These are phyloP conservation scores for Boletus huronensis DNA, from an alignment of 768 basidiomycete species.

Conservation along the genomic window DNA sequence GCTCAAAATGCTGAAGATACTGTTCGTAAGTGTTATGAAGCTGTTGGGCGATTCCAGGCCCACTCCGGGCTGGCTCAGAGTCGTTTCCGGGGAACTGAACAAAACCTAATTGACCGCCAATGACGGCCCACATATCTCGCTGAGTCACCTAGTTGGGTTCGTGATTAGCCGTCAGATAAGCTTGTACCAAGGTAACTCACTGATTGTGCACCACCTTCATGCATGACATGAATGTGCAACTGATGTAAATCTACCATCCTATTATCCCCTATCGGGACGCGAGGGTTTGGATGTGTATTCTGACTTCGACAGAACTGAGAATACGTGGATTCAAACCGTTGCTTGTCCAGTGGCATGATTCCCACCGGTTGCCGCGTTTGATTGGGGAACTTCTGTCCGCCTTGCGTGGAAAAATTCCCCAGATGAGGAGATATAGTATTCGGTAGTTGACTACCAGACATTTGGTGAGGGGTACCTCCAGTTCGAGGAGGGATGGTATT, in stretches of 20 bases:
- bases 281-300: slow-evolving; percentile 38
- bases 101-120: slow-evolving; percentile 66
- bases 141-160: slow-evolving; percentile 42
- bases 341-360: slow-evolving; percentile 44
- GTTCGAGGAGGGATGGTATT: slow-evolving; percentile 37
- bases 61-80: slow-evolving; percentile 56
- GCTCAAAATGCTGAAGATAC: slow-evolving; percentile 55
- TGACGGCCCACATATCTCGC: slow-evolving; percentile 59
- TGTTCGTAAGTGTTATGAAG: slow-evolving; percentile 59
- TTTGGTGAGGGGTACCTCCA: slow-evolving; percentile 38
- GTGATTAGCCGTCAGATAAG: slow-evolving; percentile 7
- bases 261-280: slow-evolving; percentile 47
- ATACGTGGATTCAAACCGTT: slow-evolving; percentile 51
- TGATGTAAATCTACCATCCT: slow-evolving; percentile 56
- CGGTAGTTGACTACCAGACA: slow-evolving; percentile 27
- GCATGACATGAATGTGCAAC: slow-evolving; percentile 58
- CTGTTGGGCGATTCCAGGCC: slow-evolving; percentile 58
- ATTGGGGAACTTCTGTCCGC: slow-evolving; percentile 22
- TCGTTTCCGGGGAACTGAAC: slow-evolving; percentile 61
- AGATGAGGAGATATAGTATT: slow-evolving; percentile 35
- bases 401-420: slow-evolving; percentile 23
- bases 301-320: slow-evolving; percentile 45
- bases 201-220: slow-evolving; percentile 48
- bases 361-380: slow-evolving; percentile 10
- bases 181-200: slow-evolving; percentile 34